Evolutionary conservation across 129 eudicot species (phyloP).

Genomic region (Gnaphalium uliginosum): DNA sequence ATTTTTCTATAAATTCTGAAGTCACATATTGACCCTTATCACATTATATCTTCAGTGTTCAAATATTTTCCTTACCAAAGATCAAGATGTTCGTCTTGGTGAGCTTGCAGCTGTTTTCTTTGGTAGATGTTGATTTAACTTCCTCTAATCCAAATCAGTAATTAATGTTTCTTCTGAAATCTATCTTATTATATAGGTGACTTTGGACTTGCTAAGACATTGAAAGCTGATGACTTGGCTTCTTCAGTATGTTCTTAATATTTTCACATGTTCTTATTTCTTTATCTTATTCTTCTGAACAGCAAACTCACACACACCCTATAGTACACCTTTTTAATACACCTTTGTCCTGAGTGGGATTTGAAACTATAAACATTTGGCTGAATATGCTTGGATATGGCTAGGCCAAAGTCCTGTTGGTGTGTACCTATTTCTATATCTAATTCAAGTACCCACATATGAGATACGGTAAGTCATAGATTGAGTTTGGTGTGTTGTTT

Average conservation of each 20-base stretch:
- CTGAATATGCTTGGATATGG: no score
- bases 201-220: constrained; percentile 97
- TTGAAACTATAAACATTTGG: no score
- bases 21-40: constrained; percentile 19
- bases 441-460: constrained; percentile 10
- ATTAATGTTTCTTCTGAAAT: neutral
- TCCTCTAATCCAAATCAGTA: neutral
- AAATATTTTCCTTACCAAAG: constrained; percentile 94
- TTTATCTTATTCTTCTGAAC: neutral
- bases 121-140: constrained; percentile 6
- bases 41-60: constrained; percentile 69
- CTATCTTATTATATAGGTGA: constrained; percentile 57
- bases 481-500: neutral
- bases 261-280: constrained; percentile 5
- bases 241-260: constrained; percentile 70
- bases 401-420: no score
- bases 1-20: neutral
- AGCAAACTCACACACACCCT: no score
- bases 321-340: no score
- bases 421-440: neutral
- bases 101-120: constrained; percentile 32
- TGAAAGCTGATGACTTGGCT: constrained; percentile 98
- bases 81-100: constrained; percentile 98
- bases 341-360: no score
- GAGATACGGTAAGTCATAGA: constrained; percentile 2